Conservation (phyloP, 345 rosid species). For the Sonneratia alba region DNA sequence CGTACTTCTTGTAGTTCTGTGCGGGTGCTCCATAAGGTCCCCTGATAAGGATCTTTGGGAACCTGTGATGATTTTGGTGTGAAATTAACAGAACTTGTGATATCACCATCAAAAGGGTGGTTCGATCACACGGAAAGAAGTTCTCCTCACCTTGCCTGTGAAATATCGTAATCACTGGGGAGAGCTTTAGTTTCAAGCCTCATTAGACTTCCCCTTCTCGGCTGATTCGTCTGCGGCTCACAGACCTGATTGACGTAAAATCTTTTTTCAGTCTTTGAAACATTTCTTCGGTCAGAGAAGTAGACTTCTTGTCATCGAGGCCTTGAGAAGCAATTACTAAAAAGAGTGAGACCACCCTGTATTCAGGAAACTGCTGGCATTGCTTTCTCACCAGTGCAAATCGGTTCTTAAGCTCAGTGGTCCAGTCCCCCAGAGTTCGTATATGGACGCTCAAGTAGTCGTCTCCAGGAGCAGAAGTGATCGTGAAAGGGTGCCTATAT, state of each 20-base stretch:
- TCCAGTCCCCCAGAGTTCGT: slow-evolving; percentile 89
- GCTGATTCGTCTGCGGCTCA: slow-evolving; percentile 33
- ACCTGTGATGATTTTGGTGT: slow-evolving; percentile 28
- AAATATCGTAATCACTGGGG: slow-evolving; percentile 26
- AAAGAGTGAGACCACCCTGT: no score
- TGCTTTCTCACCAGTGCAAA: slow-evolving; percentile 45
- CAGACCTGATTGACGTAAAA: slow-evolving; percentile 43
- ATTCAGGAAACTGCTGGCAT: no score
- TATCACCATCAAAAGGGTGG: neutral
- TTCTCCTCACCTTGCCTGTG: slow-evolving; percentile 32
- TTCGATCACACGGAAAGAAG: neutral
- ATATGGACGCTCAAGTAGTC: slow-evolving; percentile 84
- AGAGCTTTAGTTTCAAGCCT: slow-evolving; percentile 62
- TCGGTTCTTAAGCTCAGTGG: slow-evolving; percentile 53
- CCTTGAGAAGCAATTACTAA: neutral
- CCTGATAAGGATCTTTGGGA: slow-evolving; percentile 61
- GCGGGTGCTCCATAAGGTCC: slow-evolving; percentile 99
- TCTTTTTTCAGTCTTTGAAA: no score
- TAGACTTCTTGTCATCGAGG: no score
- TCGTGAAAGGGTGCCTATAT: slow-evolving; percentile 91
- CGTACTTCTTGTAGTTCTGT: slow-evolving; percentile 65
- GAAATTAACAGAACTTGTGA: neutral
- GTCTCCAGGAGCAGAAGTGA: slow-evolving; percentile 91
- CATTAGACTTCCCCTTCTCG: slow-evolving; percentile 37
- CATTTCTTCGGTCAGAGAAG: neutral